A percentile compares a stretch with the other conserved stretches of the same genome.
Conservation (phyloP, 2,329 filamentous ascomycete species). For the Neofusicoccum sp. region DNA sequence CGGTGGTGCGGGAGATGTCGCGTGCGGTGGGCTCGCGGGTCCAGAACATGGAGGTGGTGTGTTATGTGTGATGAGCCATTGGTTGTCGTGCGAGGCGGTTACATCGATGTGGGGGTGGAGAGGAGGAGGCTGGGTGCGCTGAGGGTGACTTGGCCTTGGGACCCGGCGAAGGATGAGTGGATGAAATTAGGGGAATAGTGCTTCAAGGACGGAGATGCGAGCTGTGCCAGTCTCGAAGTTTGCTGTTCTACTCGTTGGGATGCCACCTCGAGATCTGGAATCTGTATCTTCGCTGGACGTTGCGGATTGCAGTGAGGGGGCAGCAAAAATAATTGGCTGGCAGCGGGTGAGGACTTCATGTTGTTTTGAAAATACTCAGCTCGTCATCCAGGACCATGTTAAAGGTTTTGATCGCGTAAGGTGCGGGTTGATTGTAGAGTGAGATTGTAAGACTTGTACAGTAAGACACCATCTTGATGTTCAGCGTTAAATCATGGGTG, state of each 20-base stretch:
- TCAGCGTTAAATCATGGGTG: conserved; percentile 18
- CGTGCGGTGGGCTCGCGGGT: conserved; percentile 21
- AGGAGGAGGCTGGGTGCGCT: conserved; percentile 27
- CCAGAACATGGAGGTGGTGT: conserved; percentile 25
- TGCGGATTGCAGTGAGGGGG: not conserved
- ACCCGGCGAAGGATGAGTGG: conserved; percentile 15
- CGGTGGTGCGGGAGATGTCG: not conserved
- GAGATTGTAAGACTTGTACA: not conserved
- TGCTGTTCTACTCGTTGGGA: not conserved
- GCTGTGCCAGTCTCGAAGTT: not conserved
- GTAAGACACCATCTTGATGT: conserved; percentile 20
- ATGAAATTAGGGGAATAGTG: conserved; percentile 20
- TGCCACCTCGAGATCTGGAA: not conserved
- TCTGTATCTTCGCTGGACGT: too few species aligned
- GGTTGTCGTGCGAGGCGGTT: not conserved
- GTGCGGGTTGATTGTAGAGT: conserved; percentile 12
- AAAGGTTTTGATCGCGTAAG: conserved; percentile 1
- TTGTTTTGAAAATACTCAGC: conserved; percentile 18
- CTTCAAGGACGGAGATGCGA: not conserved
- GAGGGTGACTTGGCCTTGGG: conserved; percentile 21
- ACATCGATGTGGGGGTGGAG: conserved; percentile 26
- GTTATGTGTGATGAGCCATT: conserved; percentile 23
- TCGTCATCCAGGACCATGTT: not conserved
- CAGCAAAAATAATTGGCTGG: not conserved
- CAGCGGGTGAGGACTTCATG: conserved; percentile 29